Base-by-base conservation (phyloP, 2,329 filamentous ascomycete genomes). In the Ophiostoma australiae region DNA sequence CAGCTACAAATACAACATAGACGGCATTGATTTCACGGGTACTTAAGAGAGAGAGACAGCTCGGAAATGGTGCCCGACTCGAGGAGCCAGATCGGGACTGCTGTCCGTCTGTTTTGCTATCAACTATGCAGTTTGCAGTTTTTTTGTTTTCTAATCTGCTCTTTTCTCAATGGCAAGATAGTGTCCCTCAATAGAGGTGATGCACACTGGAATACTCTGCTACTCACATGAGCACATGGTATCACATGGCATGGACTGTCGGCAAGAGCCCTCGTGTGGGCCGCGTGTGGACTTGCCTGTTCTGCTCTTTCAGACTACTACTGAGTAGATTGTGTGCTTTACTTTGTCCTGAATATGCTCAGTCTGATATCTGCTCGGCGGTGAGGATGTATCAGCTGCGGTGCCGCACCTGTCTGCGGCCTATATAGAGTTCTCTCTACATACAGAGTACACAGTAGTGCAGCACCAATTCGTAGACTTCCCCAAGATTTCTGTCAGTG, bases 271-370 rank as follows among this genome's bases (percentile, higher is more conserved):
- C 23, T 27, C n/a, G 11, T 8, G 20, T 27, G 23, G 20, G 10
- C 52, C 52, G 52, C 52, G 52, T 27, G 52, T 58, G 52, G 52
- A 58, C 52, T 58, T 58, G n/a, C 52, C 52, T 58, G 17, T 48
- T 48, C 44, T 48, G 39, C 39, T 41, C 39, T 41, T 13, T 41
- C 39, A 10, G 37, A 48, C 15, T 41, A 41, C 39, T 41, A n/a
- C n/a, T n/a, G 44, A 15, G 44, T 20, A 13, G 44, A 15, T 5
- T 48, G 15, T 20, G 20, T 55, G n/a, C 48, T 55, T 48, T 48
- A 6, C 44, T 48, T 8, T 55, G 4, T 23, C 10, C 7, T 55
- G 11, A 23, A 27, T n/a, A 27, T 55, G 8, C 8, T 39, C 37
- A 1, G 3, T 48, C 44, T 48, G 17, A 20, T 48, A 17, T 6